Conservation (phyloP, 805 yeast species). For the Cyberlindnera saturnus region DNA sequence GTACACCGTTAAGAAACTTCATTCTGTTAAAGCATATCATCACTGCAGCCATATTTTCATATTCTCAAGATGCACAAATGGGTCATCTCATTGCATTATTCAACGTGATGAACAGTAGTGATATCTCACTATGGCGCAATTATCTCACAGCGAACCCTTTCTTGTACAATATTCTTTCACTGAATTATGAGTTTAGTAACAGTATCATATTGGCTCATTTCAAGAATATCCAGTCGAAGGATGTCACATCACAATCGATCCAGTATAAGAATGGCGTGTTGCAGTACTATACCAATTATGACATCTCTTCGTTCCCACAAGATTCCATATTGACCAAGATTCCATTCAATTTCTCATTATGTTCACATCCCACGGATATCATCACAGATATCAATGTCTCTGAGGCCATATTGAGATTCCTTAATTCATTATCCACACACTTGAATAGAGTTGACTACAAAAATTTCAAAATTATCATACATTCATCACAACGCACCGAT, state of each 20-base stretch:
- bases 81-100: conserved; percentile 16
- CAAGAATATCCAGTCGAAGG: conserved; percentile 16
- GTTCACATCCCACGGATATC: conserved; percentile 15
- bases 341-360: conserved; percentile 24
- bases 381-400: conserved; percentile 22
- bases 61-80: conserved; percentile 19
- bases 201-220: conserved; percentile 17
- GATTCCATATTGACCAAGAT: conserved; percentile 29
- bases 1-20: conserved; percentile 48
- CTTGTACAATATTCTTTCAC: conserved; percentile 12
- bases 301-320: conserved; percentile 21
- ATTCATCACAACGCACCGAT: conserved; percentile 33
- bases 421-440: conserved; percentile 28
- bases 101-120: conserved; percentile 19
- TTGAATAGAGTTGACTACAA: conserved; percentile 31
- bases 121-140: conserved; percentile 18
- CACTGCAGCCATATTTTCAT: conserved; percentile 39
- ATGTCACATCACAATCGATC: conserved; percentile 9
- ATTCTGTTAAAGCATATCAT: conserved; percentile 55
- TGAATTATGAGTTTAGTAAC: conserved; percentile 17
- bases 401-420: conserved; percentile 21
- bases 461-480: conserved; percentile 36
- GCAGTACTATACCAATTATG: conserved; percentile 26
- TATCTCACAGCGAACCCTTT: conserved; percentile 10
- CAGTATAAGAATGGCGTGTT: conserved; percentile 18